Evolutionary conservation across 371 early-diverging fungal species (phyloP), one percentile per base, ranked within the genome.

Genomic region (Syncephalastrum racemosum): DNA sequence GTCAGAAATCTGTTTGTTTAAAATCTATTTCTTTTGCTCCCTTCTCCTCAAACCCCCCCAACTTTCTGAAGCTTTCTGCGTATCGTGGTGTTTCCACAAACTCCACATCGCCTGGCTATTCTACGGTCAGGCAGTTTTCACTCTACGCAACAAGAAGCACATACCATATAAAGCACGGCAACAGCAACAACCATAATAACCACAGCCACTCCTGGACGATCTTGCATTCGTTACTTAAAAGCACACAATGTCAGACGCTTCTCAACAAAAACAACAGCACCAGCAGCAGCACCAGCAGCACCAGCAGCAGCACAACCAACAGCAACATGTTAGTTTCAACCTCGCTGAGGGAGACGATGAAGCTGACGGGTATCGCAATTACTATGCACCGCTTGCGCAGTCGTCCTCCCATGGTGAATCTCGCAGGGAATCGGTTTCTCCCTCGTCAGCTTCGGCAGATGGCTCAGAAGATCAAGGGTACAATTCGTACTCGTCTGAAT

Each of bases 81-180:
- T 46, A 31, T 41, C 45, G 63, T 62, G 63, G 63, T 44, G 58
- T 62, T 62, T 46, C 36, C 39, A 18, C 23, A 55, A 53, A 62
- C 63, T 62, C 53, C 63, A 59, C 62, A 61, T 57, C 44, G 63
- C 58, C 58, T 62, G 63, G 54, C 60, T 59, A 46, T 22, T 53
- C 50, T 52, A 44, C 57, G 47, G 53, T 57, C 56, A 55, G 60
- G 60, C 61, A 52, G 51, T 43, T 19, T 46, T 16, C 14, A 51
- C 39, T 16, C 39, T 39, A 51, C 24, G 19, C 14, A 39, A 51
- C 36, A 24, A 31, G 36, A 25, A 16, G 19, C 25, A 42, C 13
- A 46, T 40, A 47, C 53, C n/a, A 23, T 8, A n/a, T 6, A 20
- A 15, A 15, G 25, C 10, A 54, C 54, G 15, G 31, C 39, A 53